Evolutionary conservation across 208 protist genomes (phyloP).

Genomic region (Crithidia bombi): DNA sequence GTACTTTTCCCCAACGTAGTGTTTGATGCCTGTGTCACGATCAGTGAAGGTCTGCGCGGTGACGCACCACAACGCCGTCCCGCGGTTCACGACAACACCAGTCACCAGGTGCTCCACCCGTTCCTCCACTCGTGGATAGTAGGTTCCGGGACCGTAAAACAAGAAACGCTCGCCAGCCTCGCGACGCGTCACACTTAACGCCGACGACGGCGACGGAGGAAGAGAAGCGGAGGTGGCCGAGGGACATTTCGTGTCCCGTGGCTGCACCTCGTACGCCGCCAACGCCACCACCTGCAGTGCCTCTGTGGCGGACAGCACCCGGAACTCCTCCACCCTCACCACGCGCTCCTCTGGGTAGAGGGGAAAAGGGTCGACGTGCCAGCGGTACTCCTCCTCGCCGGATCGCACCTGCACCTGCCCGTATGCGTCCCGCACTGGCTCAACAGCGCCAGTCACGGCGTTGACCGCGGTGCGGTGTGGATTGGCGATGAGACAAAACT

Average conservation of each 20-base stretch:
- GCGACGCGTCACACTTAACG: slow-evolving; percentile 26
- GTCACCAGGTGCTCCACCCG: slow-evolving; percentile 42
- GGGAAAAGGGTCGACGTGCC: slow-evolving; percentile 82
- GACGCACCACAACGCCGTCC: slow-evolving; percentile 47
- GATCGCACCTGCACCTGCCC: slow-evolving; percentile 82
- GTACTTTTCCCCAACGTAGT: slow-evolving; percentile 72
- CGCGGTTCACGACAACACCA: slow-evolving; percentile 33
- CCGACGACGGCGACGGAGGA: not conserved
- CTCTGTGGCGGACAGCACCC: slow-evolving; percentile 60
- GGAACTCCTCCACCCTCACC: slow-evolving; percentile 50
- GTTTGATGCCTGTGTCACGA: slow-evolving; percentile 33
- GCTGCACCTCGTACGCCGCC: slow-evolving; percentile 54
- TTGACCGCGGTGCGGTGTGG: slow-evolving; percentile 42
- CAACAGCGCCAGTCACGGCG: slow-evolving; percentile 21
- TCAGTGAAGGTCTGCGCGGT: slow-evolving; percentile 48
- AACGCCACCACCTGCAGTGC: slow-evolving; percentile 58
- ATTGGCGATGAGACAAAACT: slow-evolving; percentile 70
- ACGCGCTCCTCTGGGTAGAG: slow-evolving; percentile 91
- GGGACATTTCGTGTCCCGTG: not conserved
- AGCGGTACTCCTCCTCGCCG: slow-evolving; percentile 89
- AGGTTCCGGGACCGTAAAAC: slow-evolving; percentile 68
- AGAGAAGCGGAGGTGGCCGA: not conserved
- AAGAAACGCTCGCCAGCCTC: slow-evolving; percentile 57
- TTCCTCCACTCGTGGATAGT: slow-evolving; percentile 77
- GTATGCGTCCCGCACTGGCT: slow-evolving; percentile 55